phyloP scores from a whole-genome alignment of 2,329 filamentous ascomycete species.

The Coccinonectria pachysandricola region DNA sequence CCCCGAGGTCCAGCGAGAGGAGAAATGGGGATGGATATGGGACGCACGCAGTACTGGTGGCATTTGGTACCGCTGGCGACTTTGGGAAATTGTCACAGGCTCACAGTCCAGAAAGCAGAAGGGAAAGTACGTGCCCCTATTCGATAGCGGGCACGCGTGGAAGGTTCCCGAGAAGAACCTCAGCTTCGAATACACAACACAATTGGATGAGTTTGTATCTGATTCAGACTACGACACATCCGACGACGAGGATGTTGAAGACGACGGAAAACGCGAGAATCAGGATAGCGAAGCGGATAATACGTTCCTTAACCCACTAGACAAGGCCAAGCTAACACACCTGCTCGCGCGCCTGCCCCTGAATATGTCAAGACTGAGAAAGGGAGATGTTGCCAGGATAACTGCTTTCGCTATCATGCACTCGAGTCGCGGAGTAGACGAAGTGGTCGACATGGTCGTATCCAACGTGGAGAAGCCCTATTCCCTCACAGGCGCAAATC shows the following conservation, averaged over 20 bases:
- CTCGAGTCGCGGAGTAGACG: conserved; percentile 73
- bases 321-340: conserved; percentile 76
- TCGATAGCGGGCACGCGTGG: conserved; percentile 72
- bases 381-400: conserved; percentile 76
- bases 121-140: conserved; percentile 52
- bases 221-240: conserved; percentile 81
- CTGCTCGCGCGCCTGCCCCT: conserved; percentile 75
- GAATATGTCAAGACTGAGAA: conserved; percentile 61
- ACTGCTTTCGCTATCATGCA: conserved; percentile 85
- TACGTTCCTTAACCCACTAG: conserved; percentile 68
- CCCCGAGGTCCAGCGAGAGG: conserved; percentile 71
- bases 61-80: conserved; percentile 84
- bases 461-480: conserved; percentile 73
- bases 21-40: conserved; percentile 93
- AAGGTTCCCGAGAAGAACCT: conserved; percentile 60
- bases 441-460: conserved; percentile 83
- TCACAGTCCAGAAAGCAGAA: conserved; percentile 35
- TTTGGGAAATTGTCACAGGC: conserved; percentile 79
- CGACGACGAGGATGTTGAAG: conserved; percentile 66
- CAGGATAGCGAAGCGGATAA: conserved; percentile 37
- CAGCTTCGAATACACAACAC: conserved; percentile 72
- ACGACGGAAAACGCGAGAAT: conserved; percentile 43
- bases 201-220: conserved; percentile 67
- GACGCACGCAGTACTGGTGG: conserved; percentile 69
- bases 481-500: conserved; percentile 60